Evolutionary conservation across 768 basidiomycete genomes (phyloP).

Genomic region (Melanogaster broomeanus): DNA sequence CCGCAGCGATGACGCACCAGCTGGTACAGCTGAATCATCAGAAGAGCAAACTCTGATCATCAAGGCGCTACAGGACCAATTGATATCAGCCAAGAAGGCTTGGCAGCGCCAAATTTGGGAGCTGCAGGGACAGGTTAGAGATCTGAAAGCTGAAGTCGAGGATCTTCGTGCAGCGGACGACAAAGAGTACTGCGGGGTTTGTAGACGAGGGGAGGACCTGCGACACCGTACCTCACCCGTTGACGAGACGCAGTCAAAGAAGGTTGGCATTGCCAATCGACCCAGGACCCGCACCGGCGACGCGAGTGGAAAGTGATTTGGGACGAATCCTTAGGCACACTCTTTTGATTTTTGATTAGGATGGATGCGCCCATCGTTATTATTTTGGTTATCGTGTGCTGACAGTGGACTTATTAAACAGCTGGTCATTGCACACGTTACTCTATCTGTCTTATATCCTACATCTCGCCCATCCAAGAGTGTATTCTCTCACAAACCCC

Average conservation of each 20-base stretch:
- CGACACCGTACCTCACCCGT: conserved; percentile 6
- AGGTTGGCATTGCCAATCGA: conserved; percentile 53
- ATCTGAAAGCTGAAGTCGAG: conserved; percentile 70
- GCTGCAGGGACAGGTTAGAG: conserved; percentile 70
- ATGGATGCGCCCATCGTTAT: conserved; percentile 13
- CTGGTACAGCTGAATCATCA: conserved; percentile 22
- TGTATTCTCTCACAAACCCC: conserved; percentile 5
- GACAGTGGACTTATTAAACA: conserved; percentile 4
- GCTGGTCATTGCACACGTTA: conserved; percentile 11
- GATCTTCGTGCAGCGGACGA: conserved; percentile 46
- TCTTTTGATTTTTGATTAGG: conserved; percentile 14
- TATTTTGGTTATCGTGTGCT: conserved; percentile 15
- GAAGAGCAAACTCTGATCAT: conserved; percentile 50
- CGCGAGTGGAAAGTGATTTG: conserved; percentile 38
- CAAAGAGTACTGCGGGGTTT: conserved; percentile 54
- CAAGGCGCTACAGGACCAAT: conserved; percentile 60
- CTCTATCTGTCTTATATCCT: conserved; percentile 11
- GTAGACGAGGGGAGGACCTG: conserved; percentile 51
- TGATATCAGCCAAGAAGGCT: conserved; percentile 54
- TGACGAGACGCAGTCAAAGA: conserved; percentile 25
- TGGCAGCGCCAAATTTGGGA: conserved; percentile 80
- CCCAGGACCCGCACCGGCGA: conserved; percentile 70
- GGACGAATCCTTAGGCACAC: conserved; percentile 8
- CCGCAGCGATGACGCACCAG: conserved; percentile 35
- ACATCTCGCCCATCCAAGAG: conserved; percentile 10